phyloP scores from a whole-genome alignment of 345 rosid species.

The Gossypium bickii region DNA sequence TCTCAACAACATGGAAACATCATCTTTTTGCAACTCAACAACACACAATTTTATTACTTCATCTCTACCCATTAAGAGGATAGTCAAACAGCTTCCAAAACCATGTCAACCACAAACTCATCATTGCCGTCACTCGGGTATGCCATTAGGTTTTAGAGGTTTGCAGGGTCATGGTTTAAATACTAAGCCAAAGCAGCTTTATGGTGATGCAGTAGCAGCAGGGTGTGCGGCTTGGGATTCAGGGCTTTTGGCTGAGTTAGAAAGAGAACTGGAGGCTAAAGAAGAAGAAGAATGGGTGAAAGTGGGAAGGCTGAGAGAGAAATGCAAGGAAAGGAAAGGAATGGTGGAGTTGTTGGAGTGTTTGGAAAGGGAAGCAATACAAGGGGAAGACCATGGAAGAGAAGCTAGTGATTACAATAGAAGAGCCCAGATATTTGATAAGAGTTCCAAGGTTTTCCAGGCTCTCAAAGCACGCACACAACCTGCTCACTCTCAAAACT shows the following conservation, averaged over 20 bases:
- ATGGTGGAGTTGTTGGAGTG: constrained; percentile 59
- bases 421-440: constrained; percentile 77
- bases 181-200: not conserved
- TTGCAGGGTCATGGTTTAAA: not conserved
- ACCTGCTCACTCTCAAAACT: too few relatives aligned
- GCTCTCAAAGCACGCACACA: constrained; percentile 34
- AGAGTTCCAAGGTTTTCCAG: constrained; percentile 58
- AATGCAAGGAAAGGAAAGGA: constrained; percentile 36
- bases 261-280: constrained; percentile 27
- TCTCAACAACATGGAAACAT: constrained; percentile 3
- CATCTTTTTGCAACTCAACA: not conserved
- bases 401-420: constrained; percentile 64
- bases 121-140: not conserved
- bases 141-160: not conserved
- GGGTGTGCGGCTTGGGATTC: constrained; percentile 31
- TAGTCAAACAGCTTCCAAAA: not conserved
- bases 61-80: not conserved
- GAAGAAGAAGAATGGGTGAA: constrained; percentile 43
- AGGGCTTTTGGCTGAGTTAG: constrained; percentile 21
- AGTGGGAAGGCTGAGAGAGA: constrained; percentile 20
- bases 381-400: constrained; percentile 74
- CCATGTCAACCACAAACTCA: not conserved
- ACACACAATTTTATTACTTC: not conserved
- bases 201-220: not conserved
- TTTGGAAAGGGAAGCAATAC: constrained; percentile 80